Evolutionary conservation across 1,284 basidiomycete species (phyloP).

Genomic region (Ganoderma leucocontextum): DNA sequence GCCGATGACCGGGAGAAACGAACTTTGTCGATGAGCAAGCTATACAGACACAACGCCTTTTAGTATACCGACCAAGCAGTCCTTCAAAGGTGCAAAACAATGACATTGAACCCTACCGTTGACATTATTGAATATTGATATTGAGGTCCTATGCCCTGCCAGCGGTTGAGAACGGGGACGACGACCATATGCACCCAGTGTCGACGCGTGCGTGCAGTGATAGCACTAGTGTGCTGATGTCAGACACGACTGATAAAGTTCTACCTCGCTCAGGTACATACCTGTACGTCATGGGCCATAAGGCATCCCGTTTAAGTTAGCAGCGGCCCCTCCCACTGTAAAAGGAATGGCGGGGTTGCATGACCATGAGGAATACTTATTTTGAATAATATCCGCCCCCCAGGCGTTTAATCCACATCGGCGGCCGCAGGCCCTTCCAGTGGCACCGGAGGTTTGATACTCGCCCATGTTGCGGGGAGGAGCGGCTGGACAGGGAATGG

Average conservation of each 20-base stretch:
- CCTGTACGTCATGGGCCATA: not conserved
- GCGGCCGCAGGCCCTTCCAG: not conserved
- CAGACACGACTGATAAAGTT: not conserved
- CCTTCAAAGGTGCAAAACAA: not conserved
- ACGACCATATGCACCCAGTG: not conserved
- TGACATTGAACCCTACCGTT: not conserved
- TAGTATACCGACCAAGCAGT: not conserved
- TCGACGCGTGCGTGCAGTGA: not conserved
- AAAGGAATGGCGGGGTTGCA: not conserved
- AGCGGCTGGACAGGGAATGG: not conserved
- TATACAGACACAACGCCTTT: not conserved
- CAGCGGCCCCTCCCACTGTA: not conserved
- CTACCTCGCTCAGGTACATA: not conserved
- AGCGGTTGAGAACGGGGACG: no score
- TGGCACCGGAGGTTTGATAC: constrained; percentile 16
- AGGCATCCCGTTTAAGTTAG: not conserved
- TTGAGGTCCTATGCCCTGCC: no score
- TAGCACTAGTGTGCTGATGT: not conserved
- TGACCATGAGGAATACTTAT: not conserved
- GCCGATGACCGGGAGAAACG: not conserved
- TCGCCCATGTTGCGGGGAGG: not conserved
- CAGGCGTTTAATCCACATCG: not conserved
- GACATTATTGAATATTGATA: no score
- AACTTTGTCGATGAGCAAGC: not conserved
- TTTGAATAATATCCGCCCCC: not conserved